Conservation (phyloP, 129 eudicot species). For the Helichrysum umbraculigerum region DNA sequence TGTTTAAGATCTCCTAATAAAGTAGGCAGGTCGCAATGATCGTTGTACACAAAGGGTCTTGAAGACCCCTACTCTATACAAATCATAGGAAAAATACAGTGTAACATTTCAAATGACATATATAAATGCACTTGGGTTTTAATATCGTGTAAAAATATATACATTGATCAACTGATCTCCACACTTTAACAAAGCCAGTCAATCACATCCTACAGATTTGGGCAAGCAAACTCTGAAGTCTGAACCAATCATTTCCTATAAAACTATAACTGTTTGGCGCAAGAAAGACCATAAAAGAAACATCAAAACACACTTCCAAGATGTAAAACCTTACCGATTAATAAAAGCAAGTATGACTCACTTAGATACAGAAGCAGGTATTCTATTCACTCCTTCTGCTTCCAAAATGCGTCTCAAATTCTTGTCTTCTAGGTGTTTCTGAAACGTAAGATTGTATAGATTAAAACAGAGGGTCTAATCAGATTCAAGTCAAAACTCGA, state of each 20-base stretch:
- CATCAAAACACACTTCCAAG: constrained; percentile 7
- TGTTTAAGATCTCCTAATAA: neutral
- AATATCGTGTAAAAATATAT: constrained; percentile 7
- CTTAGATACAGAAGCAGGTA: constrained; percentile 43
- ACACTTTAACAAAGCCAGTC: constrained; percentile 2
- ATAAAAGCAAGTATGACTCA: constrained; percentile 28
- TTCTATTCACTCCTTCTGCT: constrained; percentile 65
- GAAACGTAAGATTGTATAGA: constrained; percentile 15
- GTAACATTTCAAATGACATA: no score
- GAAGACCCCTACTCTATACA: neutral
- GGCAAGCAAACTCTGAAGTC: neutral
- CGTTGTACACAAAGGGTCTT: neutral
- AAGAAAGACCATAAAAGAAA: neutral
- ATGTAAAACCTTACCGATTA: constrained; percentile 25
- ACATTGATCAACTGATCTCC: constrained; percentile 9
- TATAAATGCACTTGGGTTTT: neutral
- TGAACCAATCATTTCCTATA: neutral
- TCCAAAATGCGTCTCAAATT: constrained; percentile 74
- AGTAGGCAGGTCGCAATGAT: neutral
- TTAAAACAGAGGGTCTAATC: neutral
- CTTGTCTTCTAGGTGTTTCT: constrained; percentile 88
- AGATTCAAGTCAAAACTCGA: neutral
- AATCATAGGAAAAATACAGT: neutral
- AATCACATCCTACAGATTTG: constrained; percentile 10
- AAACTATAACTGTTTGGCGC: neutral